A percentile compares a stretch with the other conserved stretches of the same genome.
Evolutionary conservation across 805 yeast species (phyloP).

Genomic region (Ogataea methylovora): DNA sequence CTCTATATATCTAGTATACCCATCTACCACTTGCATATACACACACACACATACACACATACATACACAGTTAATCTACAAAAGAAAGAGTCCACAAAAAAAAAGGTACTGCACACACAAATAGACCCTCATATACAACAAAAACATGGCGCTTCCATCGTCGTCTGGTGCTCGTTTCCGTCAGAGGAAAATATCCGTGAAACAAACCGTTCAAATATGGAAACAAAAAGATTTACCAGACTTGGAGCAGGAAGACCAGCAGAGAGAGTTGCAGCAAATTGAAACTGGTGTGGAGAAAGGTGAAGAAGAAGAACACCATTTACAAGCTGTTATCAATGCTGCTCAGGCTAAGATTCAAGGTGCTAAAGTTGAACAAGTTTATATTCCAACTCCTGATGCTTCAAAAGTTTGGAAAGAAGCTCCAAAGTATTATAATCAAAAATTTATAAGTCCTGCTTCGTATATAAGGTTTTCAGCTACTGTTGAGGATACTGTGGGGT

Average conservation of each 20-base stretch:
- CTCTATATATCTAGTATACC: no score
- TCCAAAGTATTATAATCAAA: constrained; percentile 56
- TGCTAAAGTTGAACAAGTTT: constrained; percentile 46
- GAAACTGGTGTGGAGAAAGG: constrained; percentile 98
- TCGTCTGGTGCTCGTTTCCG: constrained; percentile 70
- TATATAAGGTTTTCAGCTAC: constrained; percentile 90
- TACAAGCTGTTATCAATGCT: constrained; percentile 84
- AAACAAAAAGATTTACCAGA: constrained; percentile 77
- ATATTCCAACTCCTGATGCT: constrained; percentile 97
- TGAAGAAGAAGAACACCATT: constrained; percentile 95
- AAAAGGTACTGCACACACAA: constrained; percentile 5
- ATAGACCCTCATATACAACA: background rate
- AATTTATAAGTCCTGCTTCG: constrained; percentile 63
- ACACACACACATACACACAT: background rate
- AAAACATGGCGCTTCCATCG: constrained; percentile 26
- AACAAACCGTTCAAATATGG: constrained; percentile 73
- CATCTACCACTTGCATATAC: background rate
- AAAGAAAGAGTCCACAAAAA: no score
- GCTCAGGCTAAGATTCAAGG: constrained; percentile 59
- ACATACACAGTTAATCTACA: no score
- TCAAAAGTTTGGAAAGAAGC: constrained; percentile 78
- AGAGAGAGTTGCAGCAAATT: constrained; percentile 79
- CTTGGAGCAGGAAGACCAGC: constrained; percentile 68
- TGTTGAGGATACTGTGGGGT: constrained; percentile 90
- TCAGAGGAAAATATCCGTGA: constrained; percentile 90